Conservation (phyloP, 2,329 filamentous ascomycete species). For the Neonectria coccinea region DNA sequence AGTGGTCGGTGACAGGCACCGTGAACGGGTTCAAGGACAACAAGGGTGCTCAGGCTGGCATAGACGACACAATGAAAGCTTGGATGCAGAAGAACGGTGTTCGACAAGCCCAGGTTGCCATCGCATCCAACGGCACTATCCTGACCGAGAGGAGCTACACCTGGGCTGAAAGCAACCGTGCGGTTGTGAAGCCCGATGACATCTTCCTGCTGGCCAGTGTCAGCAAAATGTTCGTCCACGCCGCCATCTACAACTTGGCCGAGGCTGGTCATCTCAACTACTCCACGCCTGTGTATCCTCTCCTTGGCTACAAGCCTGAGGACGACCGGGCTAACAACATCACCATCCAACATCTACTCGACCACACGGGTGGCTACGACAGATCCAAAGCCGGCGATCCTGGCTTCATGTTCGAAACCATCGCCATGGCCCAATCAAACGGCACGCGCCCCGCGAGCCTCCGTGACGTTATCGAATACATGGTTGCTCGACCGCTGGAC, state of each 20-base stretch:
- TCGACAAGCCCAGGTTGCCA: conserved; percentile 33
- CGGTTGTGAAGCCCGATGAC: conserved; percentile 27
- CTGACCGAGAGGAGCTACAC: conserved; percentile 33
- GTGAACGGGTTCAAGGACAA: conserved; percentile 11
- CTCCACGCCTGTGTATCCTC: conserved; percentile 26
- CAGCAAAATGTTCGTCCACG: conserved; percentile 35
- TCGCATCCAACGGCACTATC: conserved; percentile 13
- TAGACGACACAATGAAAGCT: conserved; percentile 20
- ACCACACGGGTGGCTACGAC: conserved; percentile 30
- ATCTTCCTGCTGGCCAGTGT: conserved; percentile 32
- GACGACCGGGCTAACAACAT: conserved; percentile 28
- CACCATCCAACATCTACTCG: conserved; percentile 34
- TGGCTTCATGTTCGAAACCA: conserved; percentile 25
- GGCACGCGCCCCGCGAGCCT: conserved; percentile 27
- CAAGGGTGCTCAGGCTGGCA: neutral
- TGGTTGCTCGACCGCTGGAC: conserved; percentile 28
- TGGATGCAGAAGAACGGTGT: conserved; percentile 36
- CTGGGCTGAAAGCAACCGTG: conserved; percentile 33
- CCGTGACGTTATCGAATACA: conserved; percentile 35
- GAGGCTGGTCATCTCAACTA: conserved; percentile 1
- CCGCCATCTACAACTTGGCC: conserved; percentile 24
- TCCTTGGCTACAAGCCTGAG: conserved; percentile 26
- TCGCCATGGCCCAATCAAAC: conserved; percentile 23
- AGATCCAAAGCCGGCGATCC: conserved; percentile 19
- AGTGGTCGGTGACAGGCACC: conserved; percentile 22